Conservation (phyloP, 2,329 filamentous ascomycete genomes). For the Fusarium tupiense region DNA sequence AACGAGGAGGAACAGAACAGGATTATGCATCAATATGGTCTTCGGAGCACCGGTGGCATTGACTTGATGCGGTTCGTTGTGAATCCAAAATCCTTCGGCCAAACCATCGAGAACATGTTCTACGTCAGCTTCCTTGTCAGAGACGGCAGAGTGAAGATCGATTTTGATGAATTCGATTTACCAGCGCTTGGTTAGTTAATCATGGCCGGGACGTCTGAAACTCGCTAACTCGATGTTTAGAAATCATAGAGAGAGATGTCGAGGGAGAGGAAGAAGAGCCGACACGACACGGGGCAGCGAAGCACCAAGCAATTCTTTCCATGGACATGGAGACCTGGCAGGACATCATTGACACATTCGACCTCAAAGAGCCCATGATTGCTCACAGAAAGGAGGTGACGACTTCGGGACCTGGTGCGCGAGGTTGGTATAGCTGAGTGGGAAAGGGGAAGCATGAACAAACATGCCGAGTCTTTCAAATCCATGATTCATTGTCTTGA, state of each 20-base stretch:
- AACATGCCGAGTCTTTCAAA: not conserved
- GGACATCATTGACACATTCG: slow-evolving; percentile 77
- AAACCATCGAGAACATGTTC: slow-evolving; percentile 97
- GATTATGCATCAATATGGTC: slow-evolving; percentile 71
- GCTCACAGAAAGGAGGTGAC: slow-evolving; percentile 76
- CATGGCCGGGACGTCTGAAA: not conserved
- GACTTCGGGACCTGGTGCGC: slow-evolving; percentile 60
- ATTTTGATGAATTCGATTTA: slow-evolving; percentile 75
- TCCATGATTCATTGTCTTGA: slow-evolving; percentile 10
- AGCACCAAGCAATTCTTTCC: slow-evolving; percentile 88
- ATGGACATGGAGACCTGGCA: slow-evolving; percentile 88
- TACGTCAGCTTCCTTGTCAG: slow-evolving; percentile 94
- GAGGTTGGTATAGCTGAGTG: slow-evolving; percentile 72
- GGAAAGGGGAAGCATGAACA: not conserved
- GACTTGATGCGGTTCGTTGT: slow-evolving; percentile 87
- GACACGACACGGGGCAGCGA: slow-evolving; percentile 63
- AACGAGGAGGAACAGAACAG: slow-evolving; percentile 57
- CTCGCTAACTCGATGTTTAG: slow-evolving; percentile 42
- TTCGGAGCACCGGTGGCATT: slow-evolving; percentile 76
- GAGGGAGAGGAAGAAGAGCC: slow-evolving; percentile 58
- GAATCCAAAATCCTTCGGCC: slow-evolving; percentile 89
- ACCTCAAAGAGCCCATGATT: slow-evolving; percentile 84
- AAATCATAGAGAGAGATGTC: slow-evolving; percentile 53
- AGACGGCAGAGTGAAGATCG: slow-evolving; percentile 82
- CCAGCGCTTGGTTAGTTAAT: slow-evolving; percentile 79